These are phyloP conservation scores for Leucocoprinus birnbaumii DNA, from an alignment of 768 basidiomycete species.

Conservation along the genomic window DNA sequence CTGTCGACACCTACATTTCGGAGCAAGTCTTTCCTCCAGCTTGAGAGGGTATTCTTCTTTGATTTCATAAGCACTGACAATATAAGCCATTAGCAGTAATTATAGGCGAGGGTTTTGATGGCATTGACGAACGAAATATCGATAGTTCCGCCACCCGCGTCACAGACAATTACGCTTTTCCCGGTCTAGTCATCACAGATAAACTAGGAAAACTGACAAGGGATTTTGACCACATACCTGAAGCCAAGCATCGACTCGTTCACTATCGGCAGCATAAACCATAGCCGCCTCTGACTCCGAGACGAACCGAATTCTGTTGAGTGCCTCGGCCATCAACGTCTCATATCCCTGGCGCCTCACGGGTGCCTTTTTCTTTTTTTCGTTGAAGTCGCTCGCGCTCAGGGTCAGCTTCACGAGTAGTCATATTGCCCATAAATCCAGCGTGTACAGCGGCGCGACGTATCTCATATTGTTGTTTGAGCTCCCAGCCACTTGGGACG, in stretches of 20 bases:
- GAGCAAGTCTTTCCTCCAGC: neutral
- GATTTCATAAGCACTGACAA: neutral
- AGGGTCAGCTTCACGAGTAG: too few species aligned
- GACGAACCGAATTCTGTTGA: too few species aligned
- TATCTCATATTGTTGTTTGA: neutral
- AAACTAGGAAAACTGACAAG: neutral
- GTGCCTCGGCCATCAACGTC: neutral
- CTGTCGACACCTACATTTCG: neutral
- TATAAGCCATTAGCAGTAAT: too few species aligned
- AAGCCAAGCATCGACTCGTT: neutral
- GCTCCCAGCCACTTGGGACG: conserved; percentile 5
- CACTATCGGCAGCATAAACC: neutral
- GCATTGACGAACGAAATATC: neutral
- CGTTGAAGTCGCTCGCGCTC: neutral
- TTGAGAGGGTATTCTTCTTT: neutral
- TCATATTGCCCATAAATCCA: neutral
- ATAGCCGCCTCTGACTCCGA: neutral
- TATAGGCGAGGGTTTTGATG: too few species aligned
- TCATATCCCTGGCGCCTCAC: neutral
- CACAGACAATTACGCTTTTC: neutral
- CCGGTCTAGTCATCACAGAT: neutral
- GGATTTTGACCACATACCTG: neutral
- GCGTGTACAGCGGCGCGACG: neutral
- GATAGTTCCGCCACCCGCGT: neutral
- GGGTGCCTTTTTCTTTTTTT: neutral